These are phyloP conservation scores for Linderniella brevidens DNA, from an alignment of 257 asterid genomes.

Conservation along the genomic window DNA sequence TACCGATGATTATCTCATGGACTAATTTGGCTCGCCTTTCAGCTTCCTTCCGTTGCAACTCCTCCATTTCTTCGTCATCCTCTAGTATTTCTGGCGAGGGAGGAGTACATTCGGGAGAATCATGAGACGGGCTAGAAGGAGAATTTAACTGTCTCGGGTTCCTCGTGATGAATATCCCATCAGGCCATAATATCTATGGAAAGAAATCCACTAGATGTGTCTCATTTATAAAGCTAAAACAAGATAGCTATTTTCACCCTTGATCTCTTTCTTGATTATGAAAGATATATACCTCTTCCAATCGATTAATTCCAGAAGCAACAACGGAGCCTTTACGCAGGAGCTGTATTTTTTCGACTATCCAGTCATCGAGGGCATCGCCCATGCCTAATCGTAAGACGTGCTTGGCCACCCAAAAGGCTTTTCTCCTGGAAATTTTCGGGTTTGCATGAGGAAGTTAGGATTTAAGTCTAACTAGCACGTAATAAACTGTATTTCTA, in stretches of 20 bases:
- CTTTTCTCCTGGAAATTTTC: constrained; percentile 55
- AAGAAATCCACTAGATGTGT: not conserved
- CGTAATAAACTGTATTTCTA: not conserved
- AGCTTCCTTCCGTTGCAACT: constrained; percentile 57
- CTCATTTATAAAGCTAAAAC: no score
- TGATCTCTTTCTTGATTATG: no score
- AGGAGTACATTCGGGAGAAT: no score
- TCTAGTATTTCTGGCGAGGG: constrained; percentile 11
- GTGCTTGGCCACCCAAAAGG: constrained; percentile 97
- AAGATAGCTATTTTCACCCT: no score
- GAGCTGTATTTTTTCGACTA: constrained; percentile 77
- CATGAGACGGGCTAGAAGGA: constrained; percentile 10
- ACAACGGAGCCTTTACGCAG: constrained; percentile 77
- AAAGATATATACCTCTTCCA: constrained; percentile 53
- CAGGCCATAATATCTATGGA: constrained; percentile 85
- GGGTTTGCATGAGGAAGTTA: constrained; percentile 3
- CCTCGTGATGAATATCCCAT: constrained; percentile 88
- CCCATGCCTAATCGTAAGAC: constrained; percentile 97
- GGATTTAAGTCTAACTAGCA: constrained; percentile 13
- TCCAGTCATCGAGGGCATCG: constrained; percentile 98
- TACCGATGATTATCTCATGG: constrained; percentile 57
- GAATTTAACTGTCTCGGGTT: constrained; percentile 69
- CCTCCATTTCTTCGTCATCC: constrained; percentile 35
- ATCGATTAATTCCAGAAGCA: constrained; percentile 69
- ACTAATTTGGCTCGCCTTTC: constrained; percentile 75